Conservation (phyloP, 192 early-diverging fungal species). For the Entomortierella lignicola region DNA sequence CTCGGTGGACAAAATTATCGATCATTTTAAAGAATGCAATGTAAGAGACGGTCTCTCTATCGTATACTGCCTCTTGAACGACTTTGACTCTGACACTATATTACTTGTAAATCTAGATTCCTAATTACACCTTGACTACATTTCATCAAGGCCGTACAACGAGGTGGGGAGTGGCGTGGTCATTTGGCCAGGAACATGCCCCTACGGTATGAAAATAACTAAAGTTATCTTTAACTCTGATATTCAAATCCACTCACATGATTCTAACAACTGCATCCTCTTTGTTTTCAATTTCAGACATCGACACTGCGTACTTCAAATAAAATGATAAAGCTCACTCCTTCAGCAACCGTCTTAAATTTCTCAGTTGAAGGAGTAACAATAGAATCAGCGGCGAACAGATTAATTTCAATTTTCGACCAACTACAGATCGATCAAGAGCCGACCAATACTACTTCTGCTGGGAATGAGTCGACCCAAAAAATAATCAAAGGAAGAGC, state of each 20-base stretch:
- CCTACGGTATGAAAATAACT: conserved; percentile 25
- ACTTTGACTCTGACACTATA: conserved; percentile 7
- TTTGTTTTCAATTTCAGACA: too few relatives aligned
- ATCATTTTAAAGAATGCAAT: conserved; percentile 55
- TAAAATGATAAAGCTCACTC: conserved; percentile 32
- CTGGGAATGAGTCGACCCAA: background rate
- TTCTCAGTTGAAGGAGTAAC: background rate
- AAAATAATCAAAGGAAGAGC: background rate
- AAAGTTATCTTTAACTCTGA: too few relatives aligned
- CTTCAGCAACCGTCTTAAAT: conserved; percentile 25
- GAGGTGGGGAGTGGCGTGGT: conserved; percentile 70
- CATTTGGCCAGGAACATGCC: conserved; percentile 56
- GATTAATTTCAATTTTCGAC: background rate
- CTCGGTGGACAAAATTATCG: conserved; percentile 58
- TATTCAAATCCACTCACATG: background rate
- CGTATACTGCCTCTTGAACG: background rate
- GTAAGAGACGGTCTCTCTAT: conserved; percentile 16
- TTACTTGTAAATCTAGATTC: conserved; percentile 40
- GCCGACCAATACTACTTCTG: background rate
- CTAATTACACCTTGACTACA: conserved; percentile 64
- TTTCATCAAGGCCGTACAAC: conserved; percentile 66
- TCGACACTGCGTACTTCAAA: conserved; percentile 16
- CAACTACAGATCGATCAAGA: conserved; percentile 3
- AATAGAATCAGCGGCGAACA: background rate
- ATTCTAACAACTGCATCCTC: too few relatives aligned